A percentile compares a stretch with the other conserved stretches of the same genome.
These are phyloP conservation scores for Thelonectria olida DNA, from an alignment of 2,329 filamentous ascomycete species.

Conservation along the genomic window DNA sequence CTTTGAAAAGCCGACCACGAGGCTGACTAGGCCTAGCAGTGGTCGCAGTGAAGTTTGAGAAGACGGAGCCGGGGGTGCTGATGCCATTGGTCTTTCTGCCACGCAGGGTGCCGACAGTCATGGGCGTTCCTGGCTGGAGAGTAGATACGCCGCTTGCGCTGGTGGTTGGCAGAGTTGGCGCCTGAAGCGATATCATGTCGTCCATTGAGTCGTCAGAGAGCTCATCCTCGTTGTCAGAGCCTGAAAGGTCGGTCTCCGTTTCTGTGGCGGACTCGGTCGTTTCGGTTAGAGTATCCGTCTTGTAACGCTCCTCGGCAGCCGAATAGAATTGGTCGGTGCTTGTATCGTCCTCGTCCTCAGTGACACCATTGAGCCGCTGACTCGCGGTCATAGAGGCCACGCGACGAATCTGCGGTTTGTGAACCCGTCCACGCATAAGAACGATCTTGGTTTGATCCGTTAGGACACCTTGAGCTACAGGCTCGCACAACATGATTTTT, in stretches of 20 bases:
- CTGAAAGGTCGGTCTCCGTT: constrained; percentile 70
- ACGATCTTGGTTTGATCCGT: constrained; percentile 84
- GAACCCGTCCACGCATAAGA: constrained; percentile 71
- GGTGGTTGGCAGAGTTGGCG: constrained; percentile 80
- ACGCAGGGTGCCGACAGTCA: constrained; percentile 69
- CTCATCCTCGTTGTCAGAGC: constrained; percentile 73
- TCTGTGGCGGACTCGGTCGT: constrained; percentile 69
- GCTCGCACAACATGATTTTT: constrained; percentile 92
- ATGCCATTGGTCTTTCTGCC: constrained; percentile 75
- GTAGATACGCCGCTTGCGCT: constrained; percentile 83
- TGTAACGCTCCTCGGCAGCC: constrained; percentile 81
- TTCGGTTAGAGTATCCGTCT: constrained; percentile 66
- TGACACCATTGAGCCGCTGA: constrained; percentile 63
- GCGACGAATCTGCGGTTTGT: constrained; percentile 61
- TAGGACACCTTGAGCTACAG: constrained; percentile 87
- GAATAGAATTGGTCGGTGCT: constrained; percentile 94
- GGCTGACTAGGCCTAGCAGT: constrained; percentile 79
- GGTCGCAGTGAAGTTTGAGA: constrained; percentile 86
- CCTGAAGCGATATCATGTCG: constrained; percentile 89
- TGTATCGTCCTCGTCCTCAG: constrained; percentile 78
- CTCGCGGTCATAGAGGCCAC: constrained; percentile 55
- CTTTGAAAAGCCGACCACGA: constrained; percentile 83
- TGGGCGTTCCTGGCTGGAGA: constrained; percentile 82
- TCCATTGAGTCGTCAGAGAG: constrained; percentile 92
- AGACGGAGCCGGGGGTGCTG: constrained; percentile 86